phyloP scores from a whole-genome alignment of 257 asterid species.

The Nicotiana tabacum region DNA sequence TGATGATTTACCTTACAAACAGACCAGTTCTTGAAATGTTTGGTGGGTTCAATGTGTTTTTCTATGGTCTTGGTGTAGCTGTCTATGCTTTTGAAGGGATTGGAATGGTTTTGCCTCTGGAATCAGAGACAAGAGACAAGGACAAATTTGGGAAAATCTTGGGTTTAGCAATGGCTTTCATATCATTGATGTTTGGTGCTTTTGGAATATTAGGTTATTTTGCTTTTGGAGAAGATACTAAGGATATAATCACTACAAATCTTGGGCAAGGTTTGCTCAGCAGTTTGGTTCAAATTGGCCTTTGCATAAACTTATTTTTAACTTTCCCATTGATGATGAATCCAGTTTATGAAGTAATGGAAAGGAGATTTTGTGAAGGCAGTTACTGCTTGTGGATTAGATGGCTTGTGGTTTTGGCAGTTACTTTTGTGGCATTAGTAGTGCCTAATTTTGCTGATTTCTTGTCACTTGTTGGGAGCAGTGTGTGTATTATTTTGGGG shows the following conservation, averaged over 20 bases:
- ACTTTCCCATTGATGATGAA: constrained; percentile 87
- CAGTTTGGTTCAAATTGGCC: constrained; percentile 61
- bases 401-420: constrained; percentile 56
- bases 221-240: constrained; percentile 67
- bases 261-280: constrained; percentile 67
- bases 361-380: constrained; percentile 74
- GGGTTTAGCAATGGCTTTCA: constrained; percentile 60
- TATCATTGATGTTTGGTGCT: constrained; percentile 55
- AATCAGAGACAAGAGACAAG: constrained; percentile 71
- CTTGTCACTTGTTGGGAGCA: constrained; percentile 82
- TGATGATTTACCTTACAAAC: constrained; percentile 33
- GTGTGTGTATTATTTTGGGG: constrained; percentile 77
- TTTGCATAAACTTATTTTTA: constrained; percentile 61
- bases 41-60: constrained; percentile 55
- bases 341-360: constrained; percentile 83
- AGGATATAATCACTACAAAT: constrained; percentile 79
- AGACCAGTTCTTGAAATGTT: constrained; percentile 62
- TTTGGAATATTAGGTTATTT: constrained; percentile 79
- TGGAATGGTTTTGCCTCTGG: constrained; percentile 82
- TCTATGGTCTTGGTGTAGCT: constrained; percentile 82
- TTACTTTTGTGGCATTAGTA: constrained; percentile 51
- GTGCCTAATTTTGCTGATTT: constrained; percentile 89
- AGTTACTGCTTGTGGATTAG: constrained; percentile 74
- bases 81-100: constrained; percentile 89
- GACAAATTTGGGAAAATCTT: constrained; percentile 53